phyloP scores from a whole-genome alignment of 768 basidiomycete genomes.

The Tremella fuciformis region DNA sequence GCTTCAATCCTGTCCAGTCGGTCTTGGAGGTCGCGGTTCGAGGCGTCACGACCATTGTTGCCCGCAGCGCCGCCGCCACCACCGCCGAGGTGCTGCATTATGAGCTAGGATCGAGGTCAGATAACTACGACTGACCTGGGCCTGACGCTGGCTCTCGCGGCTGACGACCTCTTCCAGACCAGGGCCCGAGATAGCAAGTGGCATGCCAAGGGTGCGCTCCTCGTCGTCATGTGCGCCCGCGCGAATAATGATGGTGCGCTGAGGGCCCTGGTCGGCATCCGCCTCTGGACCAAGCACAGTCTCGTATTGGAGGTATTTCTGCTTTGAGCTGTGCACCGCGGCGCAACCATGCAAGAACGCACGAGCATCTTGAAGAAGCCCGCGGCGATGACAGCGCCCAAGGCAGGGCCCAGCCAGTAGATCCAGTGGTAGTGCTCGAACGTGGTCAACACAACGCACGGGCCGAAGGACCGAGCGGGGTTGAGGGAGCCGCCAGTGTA shows the following conservation, averaged over 20 bases:
- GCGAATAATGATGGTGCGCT: not conserved
- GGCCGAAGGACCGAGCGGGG: conserved; percentile 49
- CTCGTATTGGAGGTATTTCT: conserved; percentile 50
- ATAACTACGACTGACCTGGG: not conserved
- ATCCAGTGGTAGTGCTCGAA: conserved; percentile 50
- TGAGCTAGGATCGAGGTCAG: not conserved
- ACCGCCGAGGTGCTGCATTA: not conserved
- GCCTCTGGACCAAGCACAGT: conserved; percentile 50
- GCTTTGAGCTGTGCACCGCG: not conserved
- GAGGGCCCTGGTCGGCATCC: conserved; percentile 16
- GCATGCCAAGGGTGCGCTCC: conserved; percentile 14
- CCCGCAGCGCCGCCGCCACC: not conserved
- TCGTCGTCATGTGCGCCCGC: conserved; percentile 16
- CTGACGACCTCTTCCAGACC: conserved; percentile 44
- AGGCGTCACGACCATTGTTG: not conserved
- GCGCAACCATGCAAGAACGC: conserved; percentile 2
- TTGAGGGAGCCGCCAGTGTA: conserved; percentile 52
- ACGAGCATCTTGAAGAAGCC: conserved; percentile 51
- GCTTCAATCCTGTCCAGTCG: conserved; percentile 2
- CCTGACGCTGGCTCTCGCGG: not conserved
- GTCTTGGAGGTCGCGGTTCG: not conserved
- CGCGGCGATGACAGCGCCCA: conserved; percentile 48
- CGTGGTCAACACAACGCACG: conserved; percentile 38
- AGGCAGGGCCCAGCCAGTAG: conserved; percentile 47
- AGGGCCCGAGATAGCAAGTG: conserved; percentile 32